Conservation (phyloP, 2,329 filamentous ascomycete species). For the Ceratocystis destructans region DNA sequence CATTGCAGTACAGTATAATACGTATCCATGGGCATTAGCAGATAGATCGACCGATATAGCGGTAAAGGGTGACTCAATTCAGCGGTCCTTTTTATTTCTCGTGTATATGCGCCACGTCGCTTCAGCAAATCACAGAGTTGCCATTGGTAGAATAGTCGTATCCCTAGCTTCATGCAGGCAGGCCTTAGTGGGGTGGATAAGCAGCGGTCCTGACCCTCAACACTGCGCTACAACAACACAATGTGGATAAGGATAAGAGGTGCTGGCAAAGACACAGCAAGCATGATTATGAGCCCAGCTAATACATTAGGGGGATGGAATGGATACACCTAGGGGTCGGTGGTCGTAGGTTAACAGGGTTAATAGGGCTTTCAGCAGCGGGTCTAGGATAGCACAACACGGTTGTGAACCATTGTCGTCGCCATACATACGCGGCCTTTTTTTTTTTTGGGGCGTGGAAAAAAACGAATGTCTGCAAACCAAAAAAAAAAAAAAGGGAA, state of each 20-base stretch:
- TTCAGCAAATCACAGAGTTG: background rate
- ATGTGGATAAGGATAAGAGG: background rate
- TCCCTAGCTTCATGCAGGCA: conserved; percentile 3
- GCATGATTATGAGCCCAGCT: background rate
- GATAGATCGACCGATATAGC: background rate
- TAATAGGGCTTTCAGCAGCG: no score
- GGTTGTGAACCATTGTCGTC: background rate
- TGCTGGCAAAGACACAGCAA: background rate
- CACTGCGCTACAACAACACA: background rate
- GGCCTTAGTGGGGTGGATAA: background rate
- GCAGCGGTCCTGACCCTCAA: background rate
- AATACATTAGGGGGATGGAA: background rate
- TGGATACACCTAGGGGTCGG: no score
- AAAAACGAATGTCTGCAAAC: background rate
- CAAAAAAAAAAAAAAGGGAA: background rate
- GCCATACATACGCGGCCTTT: background rate
- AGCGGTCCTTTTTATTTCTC: background rate
- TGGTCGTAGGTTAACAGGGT: no score
- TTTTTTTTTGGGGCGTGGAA: background rate
- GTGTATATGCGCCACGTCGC: background rate
- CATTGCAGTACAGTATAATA: background rate
- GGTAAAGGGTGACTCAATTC: background rate
- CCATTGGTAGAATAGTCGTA: background rate
- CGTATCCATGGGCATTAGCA: background rate
- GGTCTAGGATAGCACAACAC: background rate